Evolutionary conservation across 805 yeast genomes (phyloP).

Genomic region (Candida verbasci): DNA sequence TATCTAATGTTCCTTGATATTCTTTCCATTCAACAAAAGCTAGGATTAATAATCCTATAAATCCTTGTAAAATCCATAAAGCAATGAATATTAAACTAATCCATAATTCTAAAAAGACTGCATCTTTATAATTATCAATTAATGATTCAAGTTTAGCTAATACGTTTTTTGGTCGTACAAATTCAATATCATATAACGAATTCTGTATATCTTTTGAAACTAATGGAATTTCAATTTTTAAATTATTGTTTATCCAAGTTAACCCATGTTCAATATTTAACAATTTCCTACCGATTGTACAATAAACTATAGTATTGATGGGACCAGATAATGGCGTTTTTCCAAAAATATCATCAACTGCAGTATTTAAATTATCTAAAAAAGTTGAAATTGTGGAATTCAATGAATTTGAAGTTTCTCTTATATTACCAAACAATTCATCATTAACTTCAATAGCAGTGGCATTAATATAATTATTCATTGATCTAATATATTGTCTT

Average conservation of each 20-base stretch:
- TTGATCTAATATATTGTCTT: slow-evolving; percentile 16
- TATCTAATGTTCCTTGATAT: slow-evolving; percentile 4
- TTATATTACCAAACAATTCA: slow-evolving; percentile 63
- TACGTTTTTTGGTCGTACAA: slow-evolving; percentile 5
- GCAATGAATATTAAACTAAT: slow-evolving; percentile 42
- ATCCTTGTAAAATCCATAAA: slow-evolving; percentile 46
- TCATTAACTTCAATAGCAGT: slow-evolving; percentile 56
- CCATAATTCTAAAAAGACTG: slow-evolving; percentile 42
- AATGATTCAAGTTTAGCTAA: slow-evolving; percentile 18
- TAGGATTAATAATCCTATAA: slow-evolving; percentile 24
- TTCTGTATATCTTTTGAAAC: slow-evolving; percentile 13
- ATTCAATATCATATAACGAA: slow-evolving; percentile 7
- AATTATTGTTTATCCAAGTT: slow-evolving; percentile 69
- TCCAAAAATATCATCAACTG: slow-evolving; percentile 58
- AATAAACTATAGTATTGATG: slow-evolving; percentile 63
- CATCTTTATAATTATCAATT: slow-evolving; percentile 27
- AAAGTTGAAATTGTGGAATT: slow-evolving; percentile 60
- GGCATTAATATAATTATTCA: slow-evolving; percentile 49
- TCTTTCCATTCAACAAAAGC: not conserved
- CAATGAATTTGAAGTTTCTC: slow-evolving; percentile 50
- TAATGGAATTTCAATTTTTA: slow-evolving; percentile 58
- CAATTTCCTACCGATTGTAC: slow-evolving; percentile 75
- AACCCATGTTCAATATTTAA: slow-evolving; percentile 63
- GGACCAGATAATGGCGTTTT: slow-evolving; percentile 64
- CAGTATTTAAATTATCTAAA: slow-evolving; percentile 53